phyloP scores from a whole-genome alignment of 352 stramenopile species.

The Thalassiosira sp. region DNA sequence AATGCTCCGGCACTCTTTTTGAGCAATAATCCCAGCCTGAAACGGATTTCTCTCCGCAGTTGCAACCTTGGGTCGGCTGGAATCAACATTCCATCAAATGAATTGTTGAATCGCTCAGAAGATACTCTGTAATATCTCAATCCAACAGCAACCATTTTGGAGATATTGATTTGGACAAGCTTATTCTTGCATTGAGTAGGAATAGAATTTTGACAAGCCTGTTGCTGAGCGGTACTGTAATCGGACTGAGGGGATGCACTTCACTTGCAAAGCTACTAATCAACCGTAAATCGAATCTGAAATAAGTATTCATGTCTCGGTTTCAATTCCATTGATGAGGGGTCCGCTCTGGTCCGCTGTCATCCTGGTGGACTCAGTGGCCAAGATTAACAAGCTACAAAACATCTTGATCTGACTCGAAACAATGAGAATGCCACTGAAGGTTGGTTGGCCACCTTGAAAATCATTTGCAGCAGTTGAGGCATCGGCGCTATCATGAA shows the following conservation, averaged over 20 bases:
- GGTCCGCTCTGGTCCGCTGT: neutral
- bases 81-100: conserved; percentile 13
- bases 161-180: neutral
- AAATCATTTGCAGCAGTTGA: conserved; percentile 6
- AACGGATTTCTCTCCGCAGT: neutral
- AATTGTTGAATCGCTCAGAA: conserved; percentile 11
- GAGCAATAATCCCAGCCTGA: conserved; percentile 18
- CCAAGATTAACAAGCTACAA: conserved; percentile 1
- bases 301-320: neutral
- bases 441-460: neutral
- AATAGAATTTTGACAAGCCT: neutral
- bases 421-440: neutral
- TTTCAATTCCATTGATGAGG: neutral
- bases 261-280: neutral
- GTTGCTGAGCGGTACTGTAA: neutral
- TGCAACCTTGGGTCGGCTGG: conserved; percentile 6
- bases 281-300: conserved; percentile 2
- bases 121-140: conserved; percentile 6
- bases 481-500: conserved; percentile 7
- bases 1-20: conserved; percentile 16
- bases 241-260: neutral
- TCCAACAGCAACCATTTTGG: neutral
- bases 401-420: neutral
- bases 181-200: neutral
- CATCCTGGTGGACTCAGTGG: neutral